Evolutionary conservation across 495 filamentous ascomycete genomes (phyloP).

Genomic region (Aspergillus cavernicola): DNA sequence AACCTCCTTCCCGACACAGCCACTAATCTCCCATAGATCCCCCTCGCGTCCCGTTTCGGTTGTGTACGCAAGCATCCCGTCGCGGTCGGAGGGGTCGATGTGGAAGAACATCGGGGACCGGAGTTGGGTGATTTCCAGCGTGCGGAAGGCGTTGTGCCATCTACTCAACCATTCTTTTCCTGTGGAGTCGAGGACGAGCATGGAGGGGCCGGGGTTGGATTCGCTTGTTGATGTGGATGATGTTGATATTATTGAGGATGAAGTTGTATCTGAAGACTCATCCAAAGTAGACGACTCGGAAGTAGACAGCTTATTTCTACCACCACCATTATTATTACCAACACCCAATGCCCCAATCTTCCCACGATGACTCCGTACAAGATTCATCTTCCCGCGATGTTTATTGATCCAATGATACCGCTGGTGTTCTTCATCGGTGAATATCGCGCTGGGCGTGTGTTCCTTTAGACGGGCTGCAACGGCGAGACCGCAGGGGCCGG

Average conservation of each 20-base stretch:
- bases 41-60: conserved; percentile 45
- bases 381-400: conserved; percentile 45
- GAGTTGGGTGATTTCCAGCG: conserved; percentile 55
- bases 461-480: conserved; percentile 57
- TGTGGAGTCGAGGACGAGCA: conserved; percentile 52
- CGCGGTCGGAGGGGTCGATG: conserved; percentile 59
- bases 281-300: conserved; percentile 13
- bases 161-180: conserved; percentile 51
- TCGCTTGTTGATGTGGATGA: conserved; percentile 16
- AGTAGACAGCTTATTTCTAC: not conserved
- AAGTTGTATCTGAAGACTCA: not conserved
- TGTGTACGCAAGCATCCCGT: conserved; percentile 58
- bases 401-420: conserved; percentile 62
- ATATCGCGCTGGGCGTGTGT: conserved; percentile 58
- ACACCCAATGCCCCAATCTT: conserved; percentile 23
- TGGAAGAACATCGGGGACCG: conserved; percentile 68
- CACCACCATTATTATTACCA: not conserved
- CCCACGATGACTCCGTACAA: conserved; percentile 29
- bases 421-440: conserved; percentile 64
- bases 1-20: conserved; percentile 60
- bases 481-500: conserved; percentile 59
- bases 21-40: conserved; percentile 54
- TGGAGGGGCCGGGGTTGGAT: not conserved
- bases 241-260: conserved; percentile 27
- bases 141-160: conserved; percentile 55